These are phyloP conservation scores for Rhizopogon salebrosus DNA, from an alignment of 768 basidiomycete species.

Conservation along the genomic window DNA sequence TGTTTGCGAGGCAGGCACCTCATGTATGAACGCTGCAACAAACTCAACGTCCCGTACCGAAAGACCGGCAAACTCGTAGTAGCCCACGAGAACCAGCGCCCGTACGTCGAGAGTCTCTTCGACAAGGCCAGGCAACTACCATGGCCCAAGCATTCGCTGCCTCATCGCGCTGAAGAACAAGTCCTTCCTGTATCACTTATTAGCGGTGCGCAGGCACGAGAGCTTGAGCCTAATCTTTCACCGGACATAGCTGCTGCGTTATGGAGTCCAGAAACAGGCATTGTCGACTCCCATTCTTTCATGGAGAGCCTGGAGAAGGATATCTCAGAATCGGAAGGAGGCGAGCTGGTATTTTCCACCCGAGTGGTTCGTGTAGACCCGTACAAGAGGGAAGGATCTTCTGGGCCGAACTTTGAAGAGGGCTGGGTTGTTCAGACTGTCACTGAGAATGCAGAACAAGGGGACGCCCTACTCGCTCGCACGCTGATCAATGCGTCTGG, in stretches of 20 bases:
- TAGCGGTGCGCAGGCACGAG: conserved; percentile 57
- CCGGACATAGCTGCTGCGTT: conserved; percentile 65
- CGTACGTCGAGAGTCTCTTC: conserved; percentile 69
- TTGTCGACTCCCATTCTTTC: conserved; percentile 80
- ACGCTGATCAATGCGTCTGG: conserved; percentile 83
- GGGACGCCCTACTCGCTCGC: conserved; percentile 66
- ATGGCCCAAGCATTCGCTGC: conserved; percentile 41
- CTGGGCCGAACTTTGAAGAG: conserved; percentile 32
- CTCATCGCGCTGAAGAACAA: conserved; percentile 18
- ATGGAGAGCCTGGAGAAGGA: conserved; percentile 84
- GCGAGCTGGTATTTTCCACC: conserved; percentile 73
- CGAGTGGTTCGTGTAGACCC: conserved; percentile 84
- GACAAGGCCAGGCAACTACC: conserved; percentile 51
- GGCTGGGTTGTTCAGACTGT: conserved; percentile 90
- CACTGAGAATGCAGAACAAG: conserved; percentile 42
- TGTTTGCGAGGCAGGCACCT: conserved; percentile 84
- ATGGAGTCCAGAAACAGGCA: conserved; percentile 84
- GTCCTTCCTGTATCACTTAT: conserved; percentile 67
- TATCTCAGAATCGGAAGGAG: conserved; percentile 62
- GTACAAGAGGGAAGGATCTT: conserved; percentile 25
- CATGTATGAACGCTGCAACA: conserved; percentile 71
- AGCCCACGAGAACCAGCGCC: conserved; percentile 58
- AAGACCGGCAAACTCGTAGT: conserved; percentile 90
- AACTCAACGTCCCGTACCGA: conserved; percentile 56
- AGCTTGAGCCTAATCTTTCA: conserved; percentile 82